Conservation (phyloP, 1,284 basidiomycete genomes). For the Lentinus polychrous region DNA sequence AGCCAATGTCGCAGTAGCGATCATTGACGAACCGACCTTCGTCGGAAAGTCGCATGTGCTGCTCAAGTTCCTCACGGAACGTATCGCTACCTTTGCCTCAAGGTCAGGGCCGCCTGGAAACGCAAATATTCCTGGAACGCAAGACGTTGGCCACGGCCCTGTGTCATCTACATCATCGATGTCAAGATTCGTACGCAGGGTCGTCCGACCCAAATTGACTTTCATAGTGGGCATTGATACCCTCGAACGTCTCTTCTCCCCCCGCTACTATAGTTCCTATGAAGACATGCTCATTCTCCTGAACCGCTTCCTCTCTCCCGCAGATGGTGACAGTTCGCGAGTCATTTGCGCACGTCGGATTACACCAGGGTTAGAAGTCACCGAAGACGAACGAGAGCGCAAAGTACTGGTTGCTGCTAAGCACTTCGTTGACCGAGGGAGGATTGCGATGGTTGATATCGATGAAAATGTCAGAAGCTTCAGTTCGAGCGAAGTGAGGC, state of each 20-base stretch:
- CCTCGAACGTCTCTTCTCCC: constrained; percentile 75
- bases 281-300: constrained; percentile 51
- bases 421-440: constrained; percentile 45
- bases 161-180: neutral
- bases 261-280: constrained; percentile 68
- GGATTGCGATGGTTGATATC: constrained; percentile 57
- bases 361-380: constrained; percentile 11
- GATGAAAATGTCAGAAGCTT: constrained; percentile 47
- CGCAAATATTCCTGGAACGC: neutral
- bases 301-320: constrained; percentile 51
- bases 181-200: neutral
- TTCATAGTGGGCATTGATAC: constrained; percentile 77
- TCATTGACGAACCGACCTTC: constrained; percentile 87
- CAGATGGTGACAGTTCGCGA: constrained; percentile 50
- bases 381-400: constrained; percentile 25
- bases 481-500: constrained; percentile 73
- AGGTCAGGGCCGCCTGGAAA: neutral
- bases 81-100: constrained; percentile 23
- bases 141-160: neutral
- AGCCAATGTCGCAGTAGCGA: constrained; percentile 68
- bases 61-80: constrained; percentile 40
- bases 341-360: constrained; percentile 68
- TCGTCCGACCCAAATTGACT: constrained; percentile 12
- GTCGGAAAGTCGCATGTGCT: constrained; percentile 74
- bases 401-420: constrained; percentile 30